Percentiles rank a stretch among this genome's conserved stretches.
phyloP scores from a whole-genome alignment of 768 basidiomycete genomes.

The Mycena vitilis region DNA sequence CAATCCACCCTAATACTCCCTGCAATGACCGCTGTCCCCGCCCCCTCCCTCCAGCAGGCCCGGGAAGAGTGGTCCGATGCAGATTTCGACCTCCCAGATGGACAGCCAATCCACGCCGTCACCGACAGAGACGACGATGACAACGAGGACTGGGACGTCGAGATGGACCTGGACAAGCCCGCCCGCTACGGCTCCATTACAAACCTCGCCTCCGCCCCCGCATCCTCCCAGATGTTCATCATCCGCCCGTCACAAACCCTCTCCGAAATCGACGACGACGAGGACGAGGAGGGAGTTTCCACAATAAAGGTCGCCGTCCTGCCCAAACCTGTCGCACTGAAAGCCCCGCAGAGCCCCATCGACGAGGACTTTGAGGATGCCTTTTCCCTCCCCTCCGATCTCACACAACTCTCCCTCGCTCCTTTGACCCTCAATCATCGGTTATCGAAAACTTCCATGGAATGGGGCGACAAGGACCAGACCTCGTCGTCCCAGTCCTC shows the following conservation, averaged over 20 bases:
- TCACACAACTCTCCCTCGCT: constrained; percentile 85
- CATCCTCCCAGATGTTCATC: constrained; percentile 60
- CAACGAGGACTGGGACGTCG: constrained; percentile 84
- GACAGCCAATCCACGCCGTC: constrained; percentile 70
- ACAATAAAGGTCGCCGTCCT: constrained; percentile 82
- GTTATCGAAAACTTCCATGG: constrained; percentile 84
- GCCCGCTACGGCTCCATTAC: constrained; percentile 59
- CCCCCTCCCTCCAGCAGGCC: constrained; percentile 62
- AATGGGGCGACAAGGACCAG: constrained; percentile 88
- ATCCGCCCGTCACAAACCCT: constrained; percentile 70
- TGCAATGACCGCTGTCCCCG: constrained; percentile 69
- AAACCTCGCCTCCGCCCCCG: constrained; percentile 47
- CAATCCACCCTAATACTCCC: constrained; percentile 36
- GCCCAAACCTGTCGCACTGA: constrained; percentile 49
- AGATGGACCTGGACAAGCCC: constrained; percentile 75
- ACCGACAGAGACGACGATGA: constrained; percentile 73
- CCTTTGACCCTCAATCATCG: constrained; percentile 81
- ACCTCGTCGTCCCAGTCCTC: constrained; percentile 90
- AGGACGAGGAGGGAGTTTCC: constrained; percentile 75
- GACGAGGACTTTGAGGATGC: constrained; percentile 89
- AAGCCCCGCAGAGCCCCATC: constrained; percentile 53
- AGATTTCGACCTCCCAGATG: constrained; percentile 88
- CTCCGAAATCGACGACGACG: constrained; percentile 57
- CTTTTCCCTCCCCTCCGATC: constrained; percentile 82
- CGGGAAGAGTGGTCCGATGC: constrained; percentile 90